Evolutionary conservation across 225 moss, liverwort and hornwort species (phyloP).

Genomic region (Pseudoscleropodium purum): DNA sequence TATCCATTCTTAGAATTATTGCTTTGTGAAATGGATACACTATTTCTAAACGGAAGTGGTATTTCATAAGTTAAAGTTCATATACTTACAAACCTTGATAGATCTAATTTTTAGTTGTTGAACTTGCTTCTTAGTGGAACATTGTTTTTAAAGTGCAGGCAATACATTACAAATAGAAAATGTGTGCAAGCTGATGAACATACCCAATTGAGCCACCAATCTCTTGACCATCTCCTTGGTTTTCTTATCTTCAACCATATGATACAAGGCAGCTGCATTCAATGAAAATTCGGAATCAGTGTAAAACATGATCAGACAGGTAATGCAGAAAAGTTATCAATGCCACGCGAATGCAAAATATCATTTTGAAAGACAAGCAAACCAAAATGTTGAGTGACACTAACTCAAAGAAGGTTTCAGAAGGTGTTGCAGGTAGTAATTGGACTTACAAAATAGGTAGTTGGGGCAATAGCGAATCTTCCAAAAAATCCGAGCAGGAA

Average conservation of each 20-base stretch:
- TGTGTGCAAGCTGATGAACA: neutral
- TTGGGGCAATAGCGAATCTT: rapidly evolving
- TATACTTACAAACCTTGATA: neutral
- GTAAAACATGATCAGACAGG: neutral
- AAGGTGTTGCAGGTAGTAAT: neutral
- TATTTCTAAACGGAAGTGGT: too few species aligned
- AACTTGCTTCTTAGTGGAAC: neutral
- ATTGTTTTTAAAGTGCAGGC: neutral
- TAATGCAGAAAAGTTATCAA: neutral
- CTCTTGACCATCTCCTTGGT: neutral
- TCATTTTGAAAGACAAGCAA: neutral
- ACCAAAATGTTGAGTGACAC: neutral
- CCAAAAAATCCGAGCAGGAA: neutral
- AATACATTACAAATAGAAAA: neutral
- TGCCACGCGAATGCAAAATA: neutral
- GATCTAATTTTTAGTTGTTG: neutral
- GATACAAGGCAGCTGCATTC: neutral
- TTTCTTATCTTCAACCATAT: neutral
- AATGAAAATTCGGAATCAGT: neutral
- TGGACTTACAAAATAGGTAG: rapidly evolving
- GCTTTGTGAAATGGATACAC: too few species aligned
- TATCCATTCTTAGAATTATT: too few species aligned
- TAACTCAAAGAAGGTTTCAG: rapidly evolving
- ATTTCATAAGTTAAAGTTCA: neutral
- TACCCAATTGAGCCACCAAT: neutral